These are phyloP conservation scores for Ilex aquifolium DNA, from an alignment of 257 asterid species.

Conservation along the genomic window DNA sequence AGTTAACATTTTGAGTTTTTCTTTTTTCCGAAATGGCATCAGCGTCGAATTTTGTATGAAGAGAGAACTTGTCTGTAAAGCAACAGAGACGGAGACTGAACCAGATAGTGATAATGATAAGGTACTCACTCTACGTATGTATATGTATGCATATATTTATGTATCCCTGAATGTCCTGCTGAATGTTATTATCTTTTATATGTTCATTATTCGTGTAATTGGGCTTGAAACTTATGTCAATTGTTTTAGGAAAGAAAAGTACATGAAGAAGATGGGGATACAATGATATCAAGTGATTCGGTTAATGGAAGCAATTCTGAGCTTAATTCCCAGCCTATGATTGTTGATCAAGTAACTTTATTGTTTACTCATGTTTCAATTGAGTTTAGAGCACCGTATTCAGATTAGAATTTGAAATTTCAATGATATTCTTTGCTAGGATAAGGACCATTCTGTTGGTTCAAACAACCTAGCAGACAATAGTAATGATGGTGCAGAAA, in stretches of 20 bases:
- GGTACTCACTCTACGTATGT: constrained; percentile 26
- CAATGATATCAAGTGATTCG: constrained; percentile 26
- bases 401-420: constrained; percentile 11
- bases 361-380: not conserved
- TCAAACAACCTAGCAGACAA: constrained; percentile 23
- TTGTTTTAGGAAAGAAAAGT: constrained; percentile 40
- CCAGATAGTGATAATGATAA: constrained; percentile 53
- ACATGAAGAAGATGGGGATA: constrained; percentile 41
- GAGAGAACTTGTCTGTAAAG: constrained; percentile 39
- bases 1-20: not conserved
- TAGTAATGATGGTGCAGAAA: constrained; percentile 23
- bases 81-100: constrained; percentile 46
- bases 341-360: constrained; percentile 22
- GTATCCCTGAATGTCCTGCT: not conserved
- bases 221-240: not conserved
- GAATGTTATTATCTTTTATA: not conserved
- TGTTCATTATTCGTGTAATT: not conserved
- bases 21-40: constrained; percentile 3
- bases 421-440: constrained; percentile 27
- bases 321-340: constrained; percentile 29
- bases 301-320: constrained; percentile 20
- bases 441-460: constrained; percentile 37
- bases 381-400: not conserved
- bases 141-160: not conserved
- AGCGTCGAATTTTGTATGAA: constrained; percentile 31